Evolutionary conservation across 306 rosid genomes (phyloP).

Genomic region (Vicia villosa): DNA sequence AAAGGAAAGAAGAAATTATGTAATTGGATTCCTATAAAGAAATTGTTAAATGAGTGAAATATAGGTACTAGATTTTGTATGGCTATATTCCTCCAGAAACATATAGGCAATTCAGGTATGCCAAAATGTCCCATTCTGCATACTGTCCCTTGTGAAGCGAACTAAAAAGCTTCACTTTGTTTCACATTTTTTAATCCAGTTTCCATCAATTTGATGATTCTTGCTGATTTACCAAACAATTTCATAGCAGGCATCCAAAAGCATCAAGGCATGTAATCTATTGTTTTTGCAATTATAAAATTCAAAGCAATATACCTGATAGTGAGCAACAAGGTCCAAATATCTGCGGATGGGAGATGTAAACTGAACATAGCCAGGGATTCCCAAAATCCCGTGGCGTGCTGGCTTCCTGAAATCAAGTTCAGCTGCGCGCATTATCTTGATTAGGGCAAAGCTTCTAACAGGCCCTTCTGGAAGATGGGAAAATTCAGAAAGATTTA

Average conservation of each 20-base stretch:
- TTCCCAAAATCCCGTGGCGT: constrained; percentile 85
- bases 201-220: neutral
- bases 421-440: constrained; percentile 94
- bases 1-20: too few relatives aligned
- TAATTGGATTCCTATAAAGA: too few relatives aligned
- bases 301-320: constrained; percentile 60
- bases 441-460: constrained; percentile 85
- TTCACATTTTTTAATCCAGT: constrained; percentile 9
- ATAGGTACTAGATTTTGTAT: too few relatives aligned
- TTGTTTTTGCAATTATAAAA: constrained; percentile 16
- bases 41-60: too few relatives aligned
- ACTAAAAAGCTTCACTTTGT: neutral
- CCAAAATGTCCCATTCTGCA: constrained; percentile 25
- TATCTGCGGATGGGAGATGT: constrained; percentile 99
- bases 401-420: constrained; percentile 93
- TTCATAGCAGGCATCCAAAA: constrained; percentile 13
- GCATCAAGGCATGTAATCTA: constrained; percentile 21
- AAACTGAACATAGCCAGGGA: constrained; percentile 95
- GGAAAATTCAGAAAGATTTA: constrained; percentile 72
- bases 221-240: neutral
- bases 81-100: too few relatives aligned
- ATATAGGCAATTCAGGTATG: too few relatives aligned
- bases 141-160: constrained; percentile 16
- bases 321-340: constrained; percentile 94
- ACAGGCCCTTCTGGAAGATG: constrained; percentile 99